Percentiles rank a stretch among this genome's conserved stretches.
These are phyloP conservation scores for Heliamphora exappendiculata DNA, from an alignment of 148 eudicot genomes.

Conservation along the genomic window DNA sequence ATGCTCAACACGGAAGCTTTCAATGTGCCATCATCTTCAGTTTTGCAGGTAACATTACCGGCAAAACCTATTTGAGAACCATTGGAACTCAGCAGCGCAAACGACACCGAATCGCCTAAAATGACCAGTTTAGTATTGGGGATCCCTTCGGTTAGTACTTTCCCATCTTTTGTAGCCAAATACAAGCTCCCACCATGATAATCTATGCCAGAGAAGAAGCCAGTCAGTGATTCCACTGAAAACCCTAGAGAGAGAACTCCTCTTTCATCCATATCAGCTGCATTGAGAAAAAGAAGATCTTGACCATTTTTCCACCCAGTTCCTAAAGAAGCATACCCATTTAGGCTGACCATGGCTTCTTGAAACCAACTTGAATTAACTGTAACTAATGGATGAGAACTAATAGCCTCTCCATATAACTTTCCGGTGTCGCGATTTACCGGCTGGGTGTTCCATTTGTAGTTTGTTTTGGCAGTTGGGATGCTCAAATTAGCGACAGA, in stretches of 20 bases:
- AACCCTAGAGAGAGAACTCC: constrained; percentile 55
- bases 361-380: constrained; percentile 28
- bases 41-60: constrained; percentile 32
- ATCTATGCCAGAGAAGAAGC: constrained; percentile 21
- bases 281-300: constrained; percentile 24
- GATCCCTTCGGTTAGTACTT: constrained; percentile 23
- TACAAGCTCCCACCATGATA: constrained; percentile 33
- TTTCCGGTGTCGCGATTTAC: constrained; percentile 36
- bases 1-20: constrained; percentile 22
- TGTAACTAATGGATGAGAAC: constrained; percentile 8
- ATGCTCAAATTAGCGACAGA: background rate
- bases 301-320: constrained; percentile 23
- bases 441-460: constrained; percentile 39
- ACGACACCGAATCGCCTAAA: constrained; percentile 11
- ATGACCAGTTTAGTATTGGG: constrained; percentile 26
- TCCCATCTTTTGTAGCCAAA: constrained; percentile 36
- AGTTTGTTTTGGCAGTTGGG: background rate
- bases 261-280: constrained; percentile 20
- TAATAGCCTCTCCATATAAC: constrained; percentile 33
- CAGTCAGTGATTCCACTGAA: constrained; percentile 15
- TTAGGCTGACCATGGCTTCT: constrained; percentile 27
- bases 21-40: constrained; percentile 15
- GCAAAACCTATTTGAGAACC: constrained; percentile 12
- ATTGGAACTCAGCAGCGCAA: constrained; percentile 13
- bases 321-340: constrained; percentile 37